phyloP scores from a whole-genome alignment of 345 rosid species.

The Psidium friedrichsthalianum region DNA sequence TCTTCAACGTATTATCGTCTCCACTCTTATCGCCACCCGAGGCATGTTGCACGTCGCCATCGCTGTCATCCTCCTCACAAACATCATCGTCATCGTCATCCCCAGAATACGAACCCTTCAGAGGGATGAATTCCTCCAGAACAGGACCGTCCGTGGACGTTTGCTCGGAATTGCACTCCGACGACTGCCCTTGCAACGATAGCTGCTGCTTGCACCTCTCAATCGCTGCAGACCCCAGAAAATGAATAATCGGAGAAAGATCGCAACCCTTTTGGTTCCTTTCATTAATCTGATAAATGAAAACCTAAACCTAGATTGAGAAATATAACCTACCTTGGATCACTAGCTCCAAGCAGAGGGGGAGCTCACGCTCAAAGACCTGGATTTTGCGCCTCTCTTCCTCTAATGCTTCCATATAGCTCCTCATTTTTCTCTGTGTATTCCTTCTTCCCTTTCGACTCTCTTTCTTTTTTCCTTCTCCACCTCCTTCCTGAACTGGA shows the following conservation, averaged over 20 bases:
- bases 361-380: slow-evolving; percentile 34
- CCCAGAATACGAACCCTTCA: not conserved
- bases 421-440: slow-evolving; percentile 5
- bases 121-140: slow-evolving; percentile 7
- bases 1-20: not conserved
- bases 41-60: not conserved
- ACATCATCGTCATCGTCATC: not conserved
- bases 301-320: not conserved
- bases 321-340: not conserved
- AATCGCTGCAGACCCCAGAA: slow-evolving; percentile 1
- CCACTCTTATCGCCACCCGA: not conserved
- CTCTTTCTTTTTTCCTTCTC: not conserved
- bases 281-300: not conserved
- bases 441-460: not conserved
- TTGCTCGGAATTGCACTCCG: slow-evolving; percentile 5
- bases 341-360: slow-evolving; percentile 32
- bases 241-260: not conserved
- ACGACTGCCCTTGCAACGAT: not conserved
- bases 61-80: not conserved
- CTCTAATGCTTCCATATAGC: slow-evolving; percentile 21
- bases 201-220: slow-evolving; percentile 6
- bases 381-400: slow-evolving; percentile 35
- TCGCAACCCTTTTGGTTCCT: not conserved
- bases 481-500: not conserved
- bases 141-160: slow-evolving; percentile 3